Evolutionary conservation across 345 rosid species (phyloP), one percentile per base, ranked within the genome.

Genomic region (Lagerstroemia speciosa): DNA sequence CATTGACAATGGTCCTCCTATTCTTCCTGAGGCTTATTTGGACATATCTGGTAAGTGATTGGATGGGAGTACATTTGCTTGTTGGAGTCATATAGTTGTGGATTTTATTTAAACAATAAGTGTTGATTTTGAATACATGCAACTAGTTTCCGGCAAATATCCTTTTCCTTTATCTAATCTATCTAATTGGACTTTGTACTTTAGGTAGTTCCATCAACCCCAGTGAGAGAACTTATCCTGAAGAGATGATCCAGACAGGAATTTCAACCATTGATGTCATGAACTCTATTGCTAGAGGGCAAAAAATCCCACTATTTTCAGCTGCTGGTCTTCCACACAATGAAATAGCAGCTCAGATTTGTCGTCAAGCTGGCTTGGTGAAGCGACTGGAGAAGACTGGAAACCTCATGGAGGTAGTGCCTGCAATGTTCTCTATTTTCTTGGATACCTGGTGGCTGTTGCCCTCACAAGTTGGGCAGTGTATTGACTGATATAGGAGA

Each of bases 261-360:
- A 93, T 93, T 76, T 93, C 98, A 38, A 93, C 98, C 5, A 93
- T 93, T 16, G 99, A 93, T 86, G 96, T 91, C 64, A 91, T 93
- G 97, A 91, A 93, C 71, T 93, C 98, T 65, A 91, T 91, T 71
- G 98, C 98, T 67, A 87, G 99, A 80, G 98, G 97, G 77, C 97
- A 93, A 73, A 93, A 93, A 76, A 93, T 93, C 69, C 99, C 99
- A 67, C 90, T 93, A 40, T 93, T 93, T 78, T 93, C 97, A 72
- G 99, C 97, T 81, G 97, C 97, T 71, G 96, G 99, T 88, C 97
- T 93, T 50, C 99, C 96, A 27, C 99, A 93, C 77, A 93, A 93
- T 71, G 98, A 93, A 83, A 93, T 93, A 19, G 97, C 97, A 75
- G 98, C 97, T 78, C 97, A 93, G 78, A 93, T 93, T 67, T 93